Conservation (phyloP, 805 yeast genomes). For the Zygotorulaspora florentina region DNA sequence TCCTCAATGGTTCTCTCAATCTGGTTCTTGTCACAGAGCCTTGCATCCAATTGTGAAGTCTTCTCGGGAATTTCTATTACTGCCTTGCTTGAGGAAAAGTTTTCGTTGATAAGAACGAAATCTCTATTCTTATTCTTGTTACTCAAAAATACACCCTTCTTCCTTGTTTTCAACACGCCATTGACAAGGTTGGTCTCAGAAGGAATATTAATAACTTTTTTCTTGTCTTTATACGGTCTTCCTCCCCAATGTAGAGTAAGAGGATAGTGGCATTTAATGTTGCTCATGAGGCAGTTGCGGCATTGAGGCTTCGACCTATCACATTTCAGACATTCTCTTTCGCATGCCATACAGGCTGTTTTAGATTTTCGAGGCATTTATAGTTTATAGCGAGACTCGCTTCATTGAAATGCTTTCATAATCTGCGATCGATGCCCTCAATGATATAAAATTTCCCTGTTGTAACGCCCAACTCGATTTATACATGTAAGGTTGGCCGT, state of each 20-base stretch:
- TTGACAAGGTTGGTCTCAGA: constrained; percentile 10
- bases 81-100: neutral
- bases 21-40: too few relatives aligned
- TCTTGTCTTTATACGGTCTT: constrained; percentile 11
- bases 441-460: too few relatives aligned
- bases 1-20: too few relatives aligned
- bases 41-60: too few relatives aligned
- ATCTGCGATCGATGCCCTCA: too few relatives aligned
- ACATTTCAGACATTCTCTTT: constrained; percentile 59
- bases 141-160: neutral
- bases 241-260: constrained; percentile 59
- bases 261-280: constrained; percentile 54
- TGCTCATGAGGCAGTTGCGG: constrained; percentile 47
- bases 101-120: constrained; percentile 2
- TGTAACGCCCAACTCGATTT: too few relatives aligned
- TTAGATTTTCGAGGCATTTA: constrained; percentile 39
- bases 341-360: constrained; percentile 55
- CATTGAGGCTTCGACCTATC: constrained; percentile 65
- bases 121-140: neutral
- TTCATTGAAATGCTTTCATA: too few relatives aligned
- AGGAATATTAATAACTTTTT: constrained; percentile 9
- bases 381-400: too few relatives aligned
- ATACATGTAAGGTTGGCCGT: too few relatives aligned
- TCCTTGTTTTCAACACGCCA: constrained; percentile 10
- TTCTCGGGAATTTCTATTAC: too few relatives aligned